phyloP scores from a whole-genome alignment of 2,329 filamentous ascomycete genomes.

The Exserohilum rostratum region DNA sequence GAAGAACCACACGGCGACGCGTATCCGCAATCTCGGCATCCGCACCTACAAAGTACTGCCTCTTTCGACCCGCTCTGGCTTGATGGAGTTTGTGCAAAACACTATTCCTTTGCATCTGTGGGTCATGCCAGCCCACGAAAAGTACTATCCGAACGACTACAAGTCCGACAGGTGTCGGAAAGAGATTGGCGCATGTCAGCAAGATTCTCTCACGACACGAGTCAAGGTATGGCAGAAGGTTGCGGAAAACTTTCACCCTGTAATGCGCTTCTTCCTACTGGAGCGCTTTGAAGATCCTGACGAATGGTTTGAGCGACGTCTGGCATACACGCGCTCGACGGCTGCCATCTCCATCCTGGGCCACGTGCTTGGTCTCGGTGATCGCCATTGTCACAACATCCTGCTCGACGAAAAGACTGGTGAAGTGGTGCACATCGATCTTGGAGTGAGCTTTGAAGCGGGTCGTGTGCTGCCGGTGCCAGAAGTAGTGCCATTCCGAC shows the following conservation, averaged over 20 bases:
- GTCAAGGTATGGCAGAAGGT: conserved; percentile 79
- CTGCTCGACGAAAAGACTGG: conserved; percentile 87
- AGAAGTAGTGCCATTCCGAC: conserved; percentile 91
- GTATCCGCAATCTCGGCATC: conserved; percentile 86
- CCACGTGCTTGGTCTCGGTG: conserved; percentile 88
- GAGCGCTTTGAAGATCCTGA: conserved; percentile 93
- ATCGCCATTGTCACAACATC: conserved; percentile 96
- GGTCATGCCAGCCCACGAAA: conserved; percentile 85
- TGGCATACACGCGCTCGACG: conserved; percentile 91
- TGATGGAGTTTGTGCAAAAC: conserved; percentile 96
- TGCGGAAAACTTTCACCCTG: conserved; percentile 82
- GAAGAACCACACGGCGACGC: conserved; percentile 82
- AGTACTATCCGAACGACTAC: conserved; percentile 83
- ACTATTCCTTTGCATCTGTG: conserved; percentile 92
- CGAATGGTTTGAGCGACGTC: conserved; percentile 88
- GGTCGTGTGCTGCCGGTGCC: conserved; percentile 94
- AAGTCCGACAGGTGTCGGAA: conserved; percentile 78
- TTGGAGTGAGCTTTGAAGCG: conserved; percentile 96
- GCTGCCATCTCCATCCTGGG: conserved; percentile 95
- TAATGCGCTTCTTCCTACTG: conserved; percentile 97
- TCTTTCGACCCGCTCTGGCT: conserved; percentile 79
- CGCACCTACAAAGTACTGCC: conserved; percentile 97
- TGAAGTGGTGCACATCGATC: conserved; percentile 94
- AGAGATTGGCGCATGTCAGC: conserved; percentile 76
- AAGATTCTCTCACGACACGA: conserved; percentile 71